Percentiles rank a stretch among this genome's conserved stretches.
Evolutionary conservation across 1,139 yeast species (phyloP).

Genomic region (Suhomyces bokatorum): DNA sequence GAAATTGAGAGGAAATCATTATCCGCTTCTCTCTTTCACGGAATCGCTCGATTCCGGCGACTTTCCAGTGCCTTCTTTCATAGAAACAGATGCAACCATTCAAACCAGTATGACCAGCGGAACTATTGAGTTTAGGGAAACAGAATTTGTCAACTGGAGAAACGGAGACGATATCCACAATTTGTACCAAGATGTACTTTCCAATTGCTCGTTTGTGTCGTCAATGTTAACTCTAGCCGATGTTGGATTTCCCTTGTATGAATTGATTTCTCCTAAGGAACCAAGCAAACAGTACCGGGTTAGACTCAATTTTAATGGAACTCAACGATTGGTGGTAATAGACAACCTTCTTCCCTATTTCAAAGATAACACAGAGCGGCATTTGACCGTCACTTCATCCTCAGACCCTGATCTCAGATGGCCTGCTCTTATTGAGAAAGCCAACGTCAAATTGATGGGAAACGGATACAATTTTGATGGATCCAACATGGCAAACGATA

Average conservation of each 20-base stretch:
- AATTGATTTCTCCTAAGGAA: conserved; percentile 30
- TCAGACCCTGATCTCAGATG: conserved; percentile 45
- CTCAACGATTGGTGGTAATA: conserved; percentile 48
- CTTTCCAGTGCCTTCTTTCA: conserved; percentile 5
- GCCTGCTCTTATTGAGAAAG: conserved; percentile 80
- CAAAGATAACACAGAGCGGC: conserved; percentile 20
- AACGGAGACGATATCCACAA: conserved; percentile 20
- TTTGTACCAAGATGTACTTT: conserved; percentile 55
- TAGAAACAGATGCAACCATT: conserved; percentile 14
- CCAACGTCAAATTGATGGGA: conserved; percentile 64
- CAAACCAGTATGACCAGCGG: conserved; percentile 21
- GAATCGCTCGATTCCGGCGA: conserved; percentile 16
- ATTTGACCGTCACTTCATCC: conserved; percentile 41
- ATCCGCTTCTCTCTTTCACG: conserved; percentile 33
- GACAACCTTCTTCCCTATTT: conserved; percentile 46
- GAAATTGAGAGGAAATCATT: conserved; percentile 21
- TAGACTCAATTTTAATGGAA: conserved; percentile 56
- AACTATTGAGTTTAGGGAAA: conserved; percentile 17
- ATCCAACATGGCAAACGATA: conserved; percentile 78
- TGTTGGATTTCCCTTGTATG: conserved; percentile 12
- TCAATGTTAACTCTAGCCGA: conserved; percentile 50
- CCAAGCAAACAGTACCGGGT: conserved; percentile 37
- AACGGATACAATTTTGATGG: conserved; percentile 67
- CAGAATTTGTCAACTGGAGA: conserved; percentile 22
- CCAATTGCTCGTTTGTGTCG: conserved; percentile 80